Evolutionary conservation across 768 basidiomycete species (phyloP), one percentile per base, ranked within the genome.

Genomic region (Lentinula aciculospora): DNA sequence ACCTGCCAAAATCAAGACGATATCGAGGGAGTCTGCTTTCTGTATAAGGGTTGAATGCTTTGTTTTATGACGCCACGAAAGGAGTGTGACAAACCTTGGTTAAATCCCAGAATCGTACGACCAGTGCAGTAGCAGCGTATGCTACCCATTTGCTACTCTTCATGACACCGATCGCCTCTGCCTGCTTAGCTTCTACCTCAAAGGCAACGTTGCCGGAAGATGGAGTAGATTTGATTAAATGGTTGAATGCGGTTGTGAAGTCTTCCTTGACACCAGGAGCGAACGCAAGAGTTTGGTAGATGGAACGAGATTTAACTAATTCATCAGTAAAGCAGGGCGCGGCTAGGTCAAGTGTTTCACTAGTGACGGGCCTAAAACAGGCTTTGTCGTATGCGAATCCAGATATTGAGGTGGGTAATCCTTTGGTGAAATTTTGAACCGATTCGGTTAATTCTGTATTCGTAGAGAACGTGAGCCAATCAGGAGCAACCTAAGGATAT

Each of bases 11-110:
- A 99, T 93, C 61, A 98, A 85, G 54, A 96, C 77, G 66, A 99
- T 98, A 72, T 99, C 97, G 23, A 95, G 83, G 0, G 94, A 94
- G 71, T 97, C 92, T 10, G 97, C 94, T 76, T 94, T 92, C 84
- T 90, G 72, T 12, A 56, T 34, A 64, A 59, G 21, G 42, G 23
- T 28, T 21, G 40, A 44, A 21, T 44, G 13, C 21, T 29, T 13
- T 29, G 10, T n/a, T n/a, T n/a, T n/a, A 15, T 4, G 2, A 17
- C 17, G 15, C 5, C 3, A 12, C 19, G 28, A 40, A 21, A 19
- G 31, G 3, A 25, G n/a, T n/a, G n/a, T 45, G 32, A 48, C 31
- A 48, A 10, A 85, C 85, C 84, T 89, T 92, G 47, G 90, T 84
- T 31, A 95, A 77, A 53, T 88, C 83, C 84, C 87, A 95, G 78